These are phyloP conservation scores for Lagenidium giganteum DNA, from an alignment of 352 stramenopile genomes.

Conservation along the genomic window DNA sequence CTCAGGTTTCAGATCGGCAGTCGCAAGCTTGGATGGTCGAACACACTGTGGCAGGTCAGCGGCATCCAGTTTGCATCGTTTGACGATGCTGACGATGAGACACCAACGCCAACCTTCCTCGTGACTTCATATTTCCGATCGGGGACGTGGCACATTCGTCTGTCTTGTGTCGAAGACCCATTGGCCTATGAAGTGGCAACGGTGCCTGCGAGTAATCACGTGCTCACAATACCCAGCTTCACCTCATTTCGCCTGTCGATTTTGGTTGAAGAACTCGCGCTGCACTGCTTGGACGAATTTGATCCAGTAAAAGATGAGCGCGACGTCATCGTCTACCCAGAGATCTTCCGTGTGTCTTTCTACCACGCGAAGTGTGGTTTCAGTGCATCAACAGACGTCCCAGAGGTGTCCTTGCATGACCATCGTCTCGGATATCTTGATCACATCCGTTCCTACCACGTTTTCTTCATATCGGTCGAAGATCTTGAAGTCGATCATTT, in stretches of 20 bases:
- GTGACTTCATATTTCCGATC: slow-evolving; percentile 62
- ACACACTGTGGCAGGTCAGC: slow-evolving; percentile 70
- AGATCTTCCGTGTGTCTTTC: slow-evolving; percentile 43
- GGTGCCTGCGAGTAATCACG: too few relatives aligned
- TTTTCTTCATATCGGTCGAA: slow-evolving; percentile 39
- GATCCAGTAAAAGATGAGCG: slow-evolving; percentile 24
- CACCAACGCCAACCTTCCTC: slow-evolving; percentile 40
- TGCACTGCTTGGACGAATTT: slow-evolving; percentile 71
- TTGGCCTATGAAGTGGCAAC: too few relatives aligned
- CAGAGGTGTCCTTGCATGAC: slow-evolving; percentile 37
- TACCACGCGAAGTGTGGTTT: slow-evolving; percentile 37
- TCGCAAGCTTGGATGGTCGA: slow-evolving; percentile 65
- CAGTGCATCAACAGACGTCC: slow-evolving; percentile 38
- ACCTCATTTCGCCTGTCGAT: too few relatives aligned
- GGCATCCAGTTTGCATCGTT: slow-evolving; percentile 83
- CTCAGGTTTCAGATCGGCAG: slow-evolving; percentile 74
- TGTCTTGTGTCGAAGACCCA: slow-evolving; percentile 65
- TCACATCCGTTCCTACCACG: slow-evolving; percentile 59
- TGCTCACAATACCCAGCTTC: too few relatives aligned
- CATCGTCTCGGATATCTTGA: slow-evolving; percentile 57
- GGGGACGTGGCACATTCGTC: slow-evolving; percentile 63
- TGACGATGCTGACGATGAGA: slow-evolving; percentile 6
- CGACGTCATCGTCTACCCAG: slow-evolving; percentile 45
- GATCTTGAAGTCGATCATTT: slow-evolving; percentile 69
- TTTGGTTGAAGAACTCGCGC: slow-evolving; percentile 31